Evolutionary conservation across 805 yeast species (phyloP).

Genomic region (Yamadazyma scolyti): DNA sequence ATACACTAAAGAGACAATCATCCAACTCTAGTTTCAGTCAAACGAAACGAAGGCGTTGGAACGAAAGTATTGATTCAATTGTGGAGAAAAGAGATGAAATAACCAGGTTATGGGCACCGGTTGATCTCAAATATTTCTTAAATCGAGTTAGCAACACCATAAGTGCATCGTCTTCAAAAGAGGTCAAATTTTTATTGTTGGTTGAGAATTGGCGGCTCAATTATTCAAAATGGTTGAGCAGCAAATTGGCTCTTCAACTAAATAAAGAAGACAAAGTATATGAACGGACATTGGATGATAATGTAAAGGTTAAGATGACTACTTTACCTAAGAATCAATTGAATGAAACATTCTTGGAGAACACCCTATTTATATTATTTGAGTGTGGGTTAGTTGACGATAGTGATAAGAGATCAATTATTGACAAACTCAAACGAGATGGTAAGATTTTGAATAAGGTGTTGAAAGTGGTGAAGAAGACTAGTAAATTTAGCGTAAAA

Average conservation of each 20-base stretch:
- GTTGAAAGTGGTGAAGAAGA: slow-evolving; percentile 27
- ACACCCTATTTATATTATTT: slow-evolving; percentile 43
- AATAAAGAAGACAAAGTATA: slow-evolving; percentile 24
- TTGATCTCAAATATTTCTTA: slow-evolving; percentile 35
- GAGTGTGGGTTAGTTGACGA: slow-evolving; percentile 46
- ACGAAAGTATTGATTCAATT: slow-evolving; percentile 14
- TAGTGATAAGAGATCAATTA: slow-evolving; percentile 9
- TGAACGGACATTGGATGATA: slow-evolving; percentile 20
- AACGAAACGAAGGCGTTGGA: slow-evolving; percentile 10
- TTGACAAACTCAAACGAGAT: slow-evolving; percentile 37
- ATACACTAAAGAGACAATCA: slow-evolving; percentile 14
- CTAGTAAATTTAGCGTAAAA: slow-evolving; percentile 35
- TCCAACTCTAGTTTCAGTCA: slow-evolving; percentile 10
- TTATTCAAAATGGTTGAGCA: slow-evolving; percentile 48
- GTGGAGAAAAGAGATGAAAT: slow-evolving; percentile 30
- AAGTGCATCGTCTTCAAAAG: slow-evolving; percentile 16
- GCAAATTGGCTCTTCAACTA: slow-evolving; percentile 38
- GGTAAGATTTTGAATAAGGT: slow-evolving; percentile 31
- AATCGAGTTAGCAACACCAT: slow-evolving; percentile 24
- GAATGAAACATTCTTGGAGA: slow-evolving; percentile 34
- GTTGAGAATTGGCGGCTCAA: slow-evolving; percentile 47
- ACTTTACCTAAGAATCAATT: slow-evolving; percentile 40
- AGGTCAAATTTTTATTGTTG: slow-evolving; percentile 34
- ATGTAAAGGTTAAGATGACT: slow-evolving; percentile 29
- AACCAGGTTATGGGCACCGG: slow-evolving; percentile 45